These are phyloP conservation scores for Puya raimondii DNA, from an alignment of 176 grass and related monocot species.

Conservation along the genomic window DNA sequence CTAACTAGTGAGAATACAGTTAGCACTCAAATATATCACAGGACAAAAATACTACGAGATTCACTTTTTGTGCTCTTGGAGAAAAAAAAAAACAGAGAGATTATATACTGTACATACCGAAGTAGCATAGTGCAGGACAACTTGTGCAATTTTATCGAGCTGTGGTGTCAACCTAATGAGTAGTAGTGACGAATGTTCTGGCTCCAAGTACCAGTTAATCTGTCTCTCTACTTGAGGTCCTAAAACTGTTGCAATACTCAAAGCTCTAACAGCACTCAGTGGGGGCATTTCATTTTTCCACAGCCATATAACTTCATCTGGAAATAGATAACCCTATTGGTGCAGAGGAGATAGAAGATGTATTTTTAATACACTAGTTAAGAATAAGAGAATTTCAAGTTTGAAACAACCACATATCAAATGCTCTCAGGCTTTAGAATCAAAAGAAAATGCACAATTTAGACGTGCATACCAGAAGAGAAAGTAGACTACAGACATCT, in stretches of 20 bases:
- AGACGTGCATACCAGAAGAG: conserved; percentile 54
- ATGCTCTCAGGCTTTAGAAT: background rate
- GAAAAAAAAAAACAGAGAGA: conserved; percentile 7
- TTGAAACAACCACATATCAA: conserved; percentile 4
- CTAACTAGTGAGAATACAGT: background rate
- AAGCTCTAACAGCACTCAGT: conserved; percentile 69
- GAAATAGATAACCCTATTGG: conserved; percentile 82
- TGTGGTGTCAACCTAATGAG: conserved; percentile 71
- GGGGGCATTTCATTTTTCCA: conserved; percentile 87
- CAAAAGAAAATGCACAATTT: background rate
- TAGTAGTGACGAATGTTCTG: conserved; percentile 53
- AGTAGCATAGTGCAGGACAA: conserved; percentile 80
- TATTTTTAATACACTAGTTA: background rate
- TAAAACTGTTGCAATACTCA: conserved; percentile 70
- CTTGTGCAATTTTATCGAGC: conserved; percentile 67
- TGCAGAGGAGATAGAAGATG: conserved; percentile 28
- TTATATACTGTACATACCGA: conserved; percentile 53
- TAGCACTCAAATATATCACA: background rate
- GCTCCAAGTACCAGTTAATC: conserved; percentile 79
- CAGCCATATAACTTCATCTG: conserved; percentile 84
- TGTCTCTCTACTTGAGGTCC: conserved; percentile 72
- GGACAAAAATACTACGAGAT: background rate
- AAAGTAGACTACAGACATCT: conserved; percentile 88
- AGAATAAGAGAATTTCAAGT: background rate
- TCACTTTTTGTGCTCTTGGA: background rate